phyloP scores from a whole-genome alignment of 2,329 filamentous ascomycete genomes.

The Ophiostoma fasciatum region DNA sequence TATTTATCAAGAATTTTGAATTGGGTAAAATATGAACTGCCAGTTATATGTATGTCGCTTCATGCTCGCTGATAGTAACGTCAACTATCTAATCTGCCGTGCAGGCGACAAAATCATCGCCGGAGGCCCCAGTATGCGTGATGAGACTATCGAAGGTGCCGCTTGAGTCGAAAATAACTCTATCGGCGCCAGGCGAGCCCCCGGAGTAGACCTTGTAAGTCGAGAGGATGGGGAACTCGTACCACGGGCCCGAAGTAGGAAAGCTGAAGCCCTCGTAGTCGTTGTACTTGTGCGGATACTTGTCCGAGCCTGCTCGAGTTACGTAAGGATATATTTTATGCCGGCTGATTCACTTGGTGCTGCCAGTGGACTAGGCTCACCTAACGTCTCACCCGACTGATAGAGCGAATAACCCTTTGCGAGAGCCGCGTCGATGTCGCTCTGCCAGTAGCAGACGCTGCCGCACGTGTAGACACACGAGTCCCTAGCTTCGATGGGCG shows the following conservation, averaged over 20 bases:
- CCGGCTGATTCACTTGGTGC: too few relatives aligned
- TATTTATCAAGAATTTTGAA: too few relatives aligned
- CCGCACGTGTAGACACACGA: constrained; percentile 23
- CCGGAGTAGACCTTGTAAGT: constrained; percentile 22
- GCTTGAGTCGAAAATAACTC: constrained; percentile 44
- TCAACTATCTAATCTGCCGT: constrained; percentile 2
- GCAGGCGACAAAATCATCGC: constrained; percentile 49
- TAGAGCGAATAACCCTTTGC: constrained; percentile 20
- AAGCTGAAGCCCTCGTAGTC: constrained; percentile 28
- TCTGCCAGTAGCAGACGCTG: constrained; percentile 21
- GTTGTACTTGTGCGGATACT: constrained; percentile 29
- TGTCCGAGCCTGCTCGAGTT: constrained; percentile 11
- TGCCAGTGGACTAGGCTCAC: too few relatives aligned
- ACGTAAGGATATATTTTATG: background rate
- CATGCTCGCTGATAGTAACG: too few relatives aligned
- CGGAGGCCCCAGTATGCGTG: constrained; percentile 50
- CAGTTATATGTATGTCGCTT: too few relatives aligned
- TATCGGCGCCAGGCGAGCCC: constrained; percentile 46
- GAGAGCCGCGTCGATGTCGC: constrained; percentile 20
- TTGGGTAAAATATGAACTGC: too few relatives aligned
- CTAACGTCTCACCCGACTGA: constrained; percentile 14
- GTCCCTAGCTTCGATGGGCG: constrained; percentile 10
- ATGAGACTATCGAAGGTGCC: constrained; percentile 42
- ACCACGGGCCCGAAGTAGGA: constrained; percentile 23
- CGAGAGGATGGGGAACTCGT: constrained; percentile 28